Evolutionary conservation across 495 filamentous ascomycete species (phyloP).

Genomic region (Aspergillus nanangensis): DNA sequence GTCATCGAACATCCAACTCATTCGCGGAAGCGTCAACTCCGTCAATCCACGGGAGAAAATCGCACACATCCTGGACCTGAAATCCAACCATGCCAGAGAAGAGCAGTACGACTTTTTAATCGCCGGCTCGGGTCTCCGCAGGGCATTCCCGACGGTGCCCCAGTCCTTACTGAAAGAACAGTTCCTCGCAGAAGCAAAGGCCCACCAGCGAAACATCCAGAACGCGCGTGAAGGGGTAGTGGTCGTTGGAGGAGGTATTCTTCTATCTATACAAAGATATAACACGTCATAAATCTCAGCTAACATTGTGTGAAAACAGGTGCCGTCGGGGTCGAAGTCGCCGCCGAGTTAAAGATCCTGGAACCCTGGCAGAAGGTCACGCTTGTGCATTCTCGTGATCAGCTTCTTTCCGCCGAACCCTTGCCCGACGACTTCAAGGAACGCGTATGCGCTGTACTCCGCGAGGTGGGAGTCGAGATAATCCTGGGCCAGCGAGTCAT

Average conservation of each 20-base stretch:
- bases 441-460: conserved; percentile 42
- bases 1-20: conserved; percentile 43
- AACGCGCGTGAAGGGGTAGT: conserved; percentile 44
- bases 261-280: conserved; percentile 19
- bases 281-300: conserved; percentile 12
- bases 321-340: conserved; percentile 70
- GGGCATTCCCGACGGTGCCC: conserved; percentile 61
- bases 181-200: conserved; percentile 51
- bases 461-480: conserved; percentile 52
- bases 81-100: conserved; percentile 14
- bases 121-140: conserved; percentile 54
- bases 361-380: conserved; percentile 56
- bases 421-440: conserved; percentile 63
- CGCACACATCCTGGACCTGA: conserved; percentile 38
- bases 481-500: conserved; percentile 48
- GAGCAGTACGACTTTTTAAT: conserved; percentile 62
- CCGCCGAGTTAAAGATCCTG: conserved; percentile 58
- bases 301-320: conserved; percentile 29
- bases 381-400: conserved; percentile 60
- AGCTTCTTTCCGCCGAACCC: conserved; percentile 61
- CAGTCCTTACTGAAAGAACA: conserved; percentile 47
- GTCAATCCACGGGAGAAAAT: conserved; percentile 49
- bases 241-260: conserved; percentile 50
- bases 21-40: conserved; percentile 52
- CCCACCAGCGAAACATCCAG: conserved; percentile 19